phyloP scores from a whole-genome alignment of 163 green algal genomes.

The Chlamydomonas reinhardtii region DNA sequence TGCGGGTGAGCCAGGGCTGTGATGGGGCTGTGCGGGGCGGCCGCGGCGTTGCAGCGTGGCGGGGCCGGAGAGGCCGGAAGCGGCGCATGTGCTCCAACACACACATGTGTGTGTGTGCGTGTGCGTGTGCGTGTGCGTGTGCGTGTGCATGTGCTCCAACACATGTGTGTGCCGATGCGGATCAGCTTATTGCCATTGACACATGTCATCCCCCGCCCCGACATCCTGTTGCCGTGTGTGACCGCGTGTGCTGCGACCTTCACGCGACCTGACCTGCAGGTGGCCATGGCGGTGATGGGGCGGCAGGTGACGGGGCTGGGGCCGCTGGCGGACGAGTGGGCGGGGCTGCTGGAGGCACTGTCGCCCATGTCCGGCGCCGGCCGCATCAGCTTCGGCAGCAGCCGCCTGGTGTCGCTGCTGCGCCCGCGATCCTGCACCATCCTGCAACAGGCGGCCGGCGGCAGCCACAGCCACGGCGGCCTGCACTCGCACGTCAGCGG shows the following conservation, averaged over 20 bases:
- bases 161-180: too few species aligned
- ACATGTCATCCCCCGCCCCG: too few species aligned
- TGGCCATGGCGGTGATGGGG: neutral
- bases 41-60: neutral
- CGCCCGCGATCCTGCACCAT: slow-evolving; percentile 21
- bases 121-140: too few species aligned
- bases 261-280: neutral
- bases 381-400: slow-evolving; percentile 16
- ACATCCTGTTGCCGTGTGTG: too few species aligned
- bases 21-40: too few species aligned
- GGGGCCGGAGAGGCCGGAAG: neutral
- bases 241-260: too few species aligned
- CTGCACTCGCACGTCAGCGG: too few species aligned
- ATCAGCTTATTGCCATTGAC: too few species aligned
- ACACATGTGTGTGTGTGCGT: too few species aligned
- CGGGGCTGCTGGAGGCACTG: slow-evolving; percentile 25
- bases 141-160: too few species aligned
- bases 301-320: neutral
- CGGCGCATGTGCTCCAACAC: too few species aligned
- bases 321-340: slow-evolving; percentile 19
- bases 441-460: neutral
- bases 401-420: slow-evolving; percentile 33
- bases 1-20: slow-evolving; percentile 4
- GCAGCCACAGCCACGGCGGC: neutral
- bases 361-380: neutral